Evolutionary conservation across 2,329 filamentous ascomycete genomes (phyloP), one percentile per base, ranked within the genome.

Genomic region (Cladosporium sp.): DNA sequence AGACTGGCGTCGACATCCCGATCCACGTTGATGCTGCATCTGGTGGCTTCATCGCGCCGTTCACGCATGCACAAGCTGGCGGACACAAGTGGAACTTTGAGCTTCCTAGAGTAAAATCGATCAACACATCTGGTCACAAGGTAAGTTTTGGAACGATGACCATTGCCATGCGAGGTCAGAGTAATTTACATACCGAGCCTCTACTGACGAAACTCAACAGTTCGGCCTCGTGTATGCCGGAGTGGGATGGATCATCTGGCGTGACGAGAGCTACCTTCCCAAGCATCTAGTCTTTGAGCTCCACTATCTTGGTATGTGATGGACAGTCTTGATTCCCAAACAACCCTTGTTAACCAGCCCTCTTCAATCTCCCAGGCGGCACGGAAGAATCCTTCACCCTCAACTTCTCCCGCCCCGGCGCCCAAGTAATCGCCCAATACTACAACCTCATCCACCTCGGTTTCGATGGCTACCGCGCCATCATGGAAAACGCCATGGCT

Each of bases 371-470:
- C 28, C n/a, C 26, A 53, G 50, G 50, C 44, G 88, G 88, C n/a
- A 89, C 87, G 0, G 88, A 91, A 71, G 84, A 89, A 72, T 88
- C 86, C 1, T 91, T 87, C 76, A 91, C 88, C 0, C 81, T 91
- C 23, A 91, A 91, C 78, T 91, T 91, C 79, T 90, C 88, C 1
- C 85, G 89, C 0, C 88, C 89, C 0, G 89, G 88, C 3, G 86
- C 87, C 0, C 89, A 91, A 67, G 81, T 91, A 65, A 87, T 91
- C 67, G 88, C 84, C 0, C 89, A 91, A 73, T 91, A 91, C 76
- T 91, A 87, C 78, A 91, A 91, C 70, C 80, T 91, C 14, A 87
- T 91, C 67, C 88, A 90, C 68, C 83, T 91, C 0, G 89, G 89
- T 2, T 88, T 87, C 75, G 79, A 80, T 2, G 89, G 89, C 11